Conservation (phyloP, 768 basidiomycete genomes). For the Astraeus odoratus region DNA sequence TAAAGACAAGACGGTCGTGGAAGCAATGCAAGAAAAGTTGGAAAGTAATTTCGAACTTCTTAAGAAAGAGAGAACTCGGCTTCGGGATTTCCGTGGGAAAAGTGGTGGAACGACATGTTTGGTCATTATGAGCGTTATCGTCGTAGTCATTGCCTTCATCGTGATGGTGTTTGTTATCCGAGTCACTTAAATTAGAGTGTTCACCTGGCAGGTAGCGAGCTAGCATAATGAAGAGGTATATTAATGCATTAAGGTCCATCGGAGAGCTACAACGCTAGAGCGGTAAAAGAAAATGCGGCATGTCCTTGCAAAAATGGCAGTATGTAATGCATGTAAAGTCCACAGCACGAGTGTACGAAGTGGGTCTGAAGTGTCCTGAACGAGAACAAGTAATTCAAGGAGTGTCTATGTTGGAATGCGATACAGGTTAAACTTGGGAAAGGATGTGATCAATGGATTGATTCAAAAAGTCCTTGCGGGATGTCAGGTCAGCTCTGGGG, state of each 20-base stretch:
- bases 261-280: too few relatives aligned
- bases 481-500: conserved; percentile 58
- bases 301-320: too few relatives aligned
- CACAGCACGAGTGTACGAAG: background rate
- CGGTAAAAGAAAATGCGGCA: too few relatives aligned
- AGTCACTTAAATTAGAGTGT: conserved; percentile 49
- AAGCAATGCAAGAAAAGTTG: conserved; percentile 61
- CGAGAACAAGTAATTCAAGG: conserved; percentile 4
- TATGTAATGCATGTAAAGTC: too few relatives aligned
- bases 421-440: conserved; percentile 38
- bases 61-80: conserved; percentile 53
- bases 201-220: too few relatives aligned
- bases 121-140: conserved; percentile 52
- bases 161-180: conserved; percentile 70
- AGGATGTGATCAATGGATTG: conserved; percentile 60
- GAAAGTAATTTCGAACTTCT: conserved; percentile 67
- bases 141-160: conserved; percentile 63
- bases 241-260: too few relatives aligned
- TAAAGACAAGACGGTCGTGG: conserved; percentile 68
- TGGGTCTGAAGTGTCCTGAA: background rate
- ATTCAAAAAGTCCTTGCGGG: conserved; percentile 58
- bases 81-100: conserved; percentile 58
- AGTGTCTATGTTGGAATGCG: background rate
- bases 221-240: too few relatives aligned
- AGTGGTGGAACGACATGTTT: conserved; percentile 70